Conservation (phyloP, 768 basidiomycete species). For the Suillus paluster region DNA sequence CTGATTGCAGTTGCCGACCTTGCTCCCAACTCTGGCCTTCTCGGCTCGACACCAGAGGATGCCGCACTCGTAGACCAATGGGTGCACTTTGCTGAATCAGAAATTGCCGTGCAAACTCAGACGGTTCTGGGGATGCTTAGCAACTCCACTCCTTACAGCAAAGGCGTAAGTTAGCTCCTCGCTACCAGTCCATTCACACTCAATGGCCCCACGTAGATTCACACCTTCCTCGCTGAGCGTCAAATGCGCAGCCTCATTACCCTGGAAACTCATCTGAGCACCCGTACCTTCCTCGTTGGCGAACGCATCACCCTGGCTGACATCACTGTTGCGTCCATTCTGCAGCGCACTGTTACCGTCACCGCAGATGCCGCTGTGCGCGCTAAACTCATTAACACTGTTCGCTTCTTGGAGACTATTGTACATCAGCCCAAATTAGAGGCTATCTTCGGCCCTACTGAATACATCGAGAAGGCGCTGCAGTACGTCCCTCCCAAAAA, state of each 20-base stretch:
- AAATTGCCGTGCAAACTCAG: constrained; percentile 49
- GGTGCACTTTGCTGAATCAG: constrained; percentile 73
- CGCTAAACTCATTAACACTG: constrained; percentile 69
- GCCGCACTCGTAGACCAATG: constrained; percentile 86
- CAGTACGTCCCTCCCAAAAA: constrained; percentile 79
- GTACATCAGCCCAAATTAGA: constrained; percentile 81
- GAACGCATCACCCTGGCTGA: constrained; percentile 97
- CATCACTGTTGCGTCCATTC: constrained; percentile 62
- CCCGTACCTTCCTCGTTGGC: constrained; percentile 88
- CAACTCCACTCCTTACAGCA: constrained; percentile 74
- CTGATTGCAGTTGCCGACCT: constrained; percentile 66
- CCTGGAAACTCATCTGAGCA: constrained; percentile 74
- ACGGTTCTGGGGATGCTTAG: constrained; percentile 48
- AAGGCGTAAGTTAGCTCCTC: constrained; percentile 59
- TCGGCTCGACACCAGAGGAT: constrained; percentile 68
- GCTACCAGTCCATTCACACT: constrained; percentile 3
- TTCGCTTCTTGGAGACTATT: constrained; percentile 89
- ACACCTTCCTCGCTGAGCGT: constrained; percentile 56
- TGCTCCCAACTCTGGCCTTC: constrained; percentile 77
- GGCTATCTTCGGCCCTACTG: constrained; percentile 61
- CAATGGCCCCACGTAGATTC: constrained; percentile 48
- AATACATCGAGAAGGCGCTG: constrained; percentile 69
- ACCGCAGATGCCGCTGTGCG: constrained; percentile 72
- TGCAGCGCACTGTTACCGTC: constrained; percentile 54
- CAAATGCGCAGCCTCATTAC: constrained; percentile 62